Base-by-base conservation (phyloP, 306 rosid species). In the Gastrolobium bilobum region DNA sequence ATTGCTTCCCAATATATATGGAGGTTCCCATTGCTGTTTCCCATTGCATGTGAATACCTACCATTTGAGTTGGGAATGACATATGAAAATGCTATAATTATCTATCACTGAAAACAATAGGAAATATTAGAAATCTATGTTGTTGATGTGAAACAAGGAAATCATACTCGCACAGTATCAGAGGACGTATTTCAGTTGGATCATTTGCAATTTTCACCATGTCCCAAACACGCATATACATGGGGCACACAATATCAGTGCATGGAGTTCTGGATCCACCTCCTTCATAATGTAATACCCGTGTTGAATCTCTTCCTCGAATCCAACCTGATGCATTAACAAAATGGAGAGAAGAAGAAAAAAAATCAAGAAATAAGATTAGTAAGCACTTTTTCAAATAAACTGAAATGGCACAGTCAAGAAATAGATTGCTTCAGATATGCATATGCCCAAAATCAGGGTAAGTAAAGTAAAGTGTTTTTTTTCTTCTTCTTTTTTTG, bases 191-290 rank as follows among this genome's bases (percentile, higher is more conserved):
- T 87, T 95, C 99, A 65, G 80, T 80, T 50, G 97, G 92, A 80
- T 95, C 98, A n/a, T 90, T 87, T 42, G 99, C 97, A 66, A 95
- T 91, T 85, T 87, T 92, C 81, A 91, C 82, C 20, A 92, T 92
- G 88, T 95, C 99, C 98, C 96, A 88, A 78, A 91, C 90, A 65
- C 99, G 95, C 99, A 95, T 95, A 81, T 95, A 95, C 98, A 92
- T 95, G 58, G 99, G 98, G 70, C 99, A 95, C 34, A 95, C 84
- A 71, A 92, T 92, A 88, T 95, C 99, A 15, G 98, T 95, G 72
- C 91, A 91, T 14, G 95, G 57, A 44, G 99, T 95, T 86, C 96
- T 88, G 46, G 99, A 90, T 63, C 98, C 98, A 61, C 99, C 99
- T 76, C 97, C 97, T 90, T 95, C 99, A 3, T 95, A 95, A 81